phyloP scores from a whole-genome alignment of 176 grass and related monocot genomes.

The Neostapfia colusana region DNA sequence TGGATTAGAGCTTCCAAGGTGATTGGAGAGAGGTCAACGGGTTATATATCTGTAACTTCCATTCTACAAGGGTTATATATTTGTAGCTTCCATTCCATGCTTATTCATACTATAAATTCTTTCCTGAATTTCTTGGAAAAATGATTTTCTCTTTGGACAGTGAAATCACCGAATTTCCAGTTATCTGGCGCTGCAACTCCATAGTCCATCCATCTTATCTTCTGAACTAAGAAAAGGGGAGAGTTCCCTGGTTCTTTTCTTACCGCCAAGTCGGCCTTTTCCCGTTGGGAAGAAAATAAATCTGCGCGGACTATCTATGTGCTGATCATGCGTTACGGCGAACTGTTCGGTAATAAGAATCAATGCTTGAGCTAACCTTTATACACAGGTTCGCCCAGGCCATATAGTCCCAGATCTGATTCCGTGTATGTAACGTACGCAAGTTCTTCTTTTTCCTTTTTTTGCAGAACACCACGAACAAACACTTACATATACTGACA shows the following conservation, averaged over 20 bases:
- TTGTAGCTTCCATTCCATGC: neutral
- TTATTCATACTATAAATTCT: neutral
- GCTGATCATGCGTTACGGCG: neutral
- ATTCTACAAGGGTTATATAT: neutral
- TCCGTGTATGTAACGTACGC: too few species aligned
- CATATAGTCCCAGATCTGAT: too few species aligned
- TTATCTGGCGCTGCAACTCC: too few species aligned
- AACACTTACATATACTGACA: too few species aligned
- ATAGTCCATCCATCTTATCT: neutral
- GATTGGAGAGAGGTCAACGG: conserved; percentile 16
- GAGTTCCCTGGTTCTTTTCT: neutral
- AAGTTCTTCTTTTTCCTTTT: too few species aligned
- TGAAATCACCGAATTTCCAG: too few species aligned
- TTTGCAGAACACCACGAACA: too few species aligned
- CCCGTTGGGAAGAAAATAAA: neutral
- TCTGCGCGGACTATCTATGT: neutral
- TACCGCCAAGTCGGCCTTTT: too few species aligned
- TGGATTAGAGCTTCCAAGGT: conserved; percentile 4
- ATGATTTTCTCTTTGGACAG: too few species aligned
- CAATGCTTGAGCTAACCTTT: neutral
- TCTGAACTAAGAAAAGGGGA: neutral
- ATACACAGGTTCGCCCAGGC: neutral
- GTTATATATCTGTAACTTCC: neutral
- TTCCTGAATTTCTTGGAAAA: neutral
- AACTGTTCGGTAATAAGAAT: neutral